These are phyloP conservation scores for Hyaloscypha finlandica DNA, from an alignment of 495 filamentous ascomycete species.

Conservation along the genomic window DNA sequence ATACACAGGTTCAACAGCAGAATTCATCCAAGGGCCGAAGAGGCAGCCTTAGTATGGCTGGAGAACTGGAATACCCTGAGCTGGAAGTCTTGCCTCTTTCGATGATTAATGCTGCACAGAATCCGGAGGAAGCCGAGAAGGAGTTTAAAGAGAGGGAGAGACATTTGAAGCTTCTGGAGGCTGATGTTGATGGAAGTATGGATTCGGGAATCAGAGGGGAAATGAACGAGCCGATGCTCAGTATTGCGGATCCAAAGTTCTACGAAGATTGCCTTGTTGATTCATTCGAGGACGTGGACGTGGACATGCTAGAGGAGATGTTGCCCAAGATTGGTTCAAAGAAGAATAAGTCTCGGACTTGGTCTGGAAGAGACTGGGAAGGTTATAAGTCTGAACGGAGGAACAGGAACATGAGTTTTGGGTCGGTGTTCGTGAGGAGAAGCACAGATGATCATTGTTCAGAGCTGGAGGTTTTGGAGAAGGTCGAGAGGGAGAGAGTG, in stretches of 20 bases:
- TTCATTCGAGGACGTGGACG: neutral
- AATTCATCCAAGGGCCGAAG: slow-evolving; percentile 17
- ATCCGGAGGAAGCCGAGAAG: slow-evolving; percentile 3
- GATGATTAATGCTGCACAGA: slow-evolving; percentile 6
- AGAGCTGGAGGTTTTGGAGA: slow-evolving; percentile 26
- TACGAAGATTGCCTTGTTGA: slow-evolving; percentile 31
- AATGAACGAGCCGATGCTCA: slow-evolving; percentile 6
- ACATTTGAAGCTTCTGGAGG: neutral
- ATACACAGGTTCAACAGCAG: slow-evolving; percentile 16
- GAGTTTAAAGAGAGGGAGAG: slow-evolving; percentile 1
- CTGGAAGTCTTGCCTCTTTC: slow-evolving; percentile 25
- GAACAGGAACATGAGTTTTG: slow-evolving; percentile 12
- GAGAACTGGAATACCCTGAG: slow-evolving; percentile 30
- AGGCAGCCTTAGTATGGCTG: slow-evolving; percentile 20
- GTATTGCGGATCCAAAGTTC: slow-evolving; percentile 30
- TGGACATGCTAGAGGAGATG: neutral
- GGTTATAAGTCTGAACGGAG: slow-evolving; percentile 6
- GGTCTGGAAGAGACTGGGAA: slow-evolving; percentile 27
- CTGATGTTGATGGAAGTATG: slow-evolving; percentile 10
- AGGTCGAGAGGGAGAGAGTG: slow-evolving; percentile 23
- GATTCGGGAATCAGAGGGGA: slow-evolving; percentile 1
- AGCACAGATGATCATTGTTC: slow-evolving; percentile 23
- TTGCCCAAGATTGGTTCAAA: neutral
- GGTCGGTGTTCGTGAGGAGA: slow-evolving; percentile 21
- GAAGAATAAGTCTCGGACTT: slow-evolving; percentile 24